phyloP scores from a whole-genome alignment of 192 early-diverging fungal genomes.

The Backusella liffmaniae region DNA sequence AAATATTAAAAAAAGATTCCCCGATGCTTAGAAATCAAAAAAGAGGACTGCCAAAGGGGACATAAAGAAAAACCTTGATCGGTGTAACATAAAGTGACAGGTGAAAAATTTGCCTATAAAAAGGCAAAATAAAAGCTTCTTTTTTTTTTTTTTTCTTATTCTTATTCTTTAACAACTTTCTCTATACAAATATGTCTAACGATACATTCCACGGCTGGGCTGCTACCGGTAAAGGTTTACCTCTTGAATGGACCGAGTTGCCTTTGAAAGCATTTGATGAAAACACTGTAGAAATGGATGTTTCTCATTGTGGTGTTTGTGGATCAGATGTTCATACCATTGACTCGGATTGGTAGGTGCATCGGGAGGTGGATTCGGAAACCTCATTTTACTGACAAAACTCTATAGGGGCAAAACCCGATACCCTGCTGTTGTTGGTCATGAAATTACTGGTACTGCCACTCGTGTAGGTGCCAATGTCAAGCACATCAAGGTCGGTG shows the following conservation, averaged over 20 bases:
- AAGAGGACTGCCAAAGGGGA: background rate
- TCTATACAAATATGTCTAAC: conserved; percentile 11
- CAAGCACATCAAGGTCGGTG: conserved; percentile 43
- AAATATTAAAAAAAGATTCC: background rate
- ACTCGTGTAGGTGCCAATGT: conserved; percentile 42
- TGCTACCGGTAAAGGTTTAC: conserved; percentile 21
- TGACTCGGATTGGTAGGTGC: conserved; percentile 36
- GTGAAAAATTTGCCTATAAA: background rate
- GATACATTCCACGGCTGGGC: conserved; percentile 34
- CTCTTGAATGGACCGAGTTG: conserved; percentile 26
- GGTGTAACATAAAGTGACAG: background rate
- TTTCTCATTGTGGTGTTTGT: conserved; percentile 73
- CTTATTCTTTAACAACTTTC: background rate
- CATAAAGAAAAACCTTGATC: background rate
- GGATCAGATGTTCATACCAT: conserved; percentile 73
- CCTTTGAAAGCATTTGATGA: conserved; percentile 35
- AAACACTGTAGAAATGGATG: conserved; percentile 48
- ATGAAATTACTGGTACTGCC: conserved; percentile 53
- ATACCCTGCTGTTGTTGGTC: conserved; percentile 51
- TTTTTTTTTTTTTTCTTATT: background rate
- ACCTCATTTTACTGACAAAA: no score
- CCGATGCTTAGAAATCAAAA: conserved; percentile 4
- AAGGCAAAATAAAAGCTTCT: background rate
- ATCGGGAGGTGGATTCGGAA: background rate
- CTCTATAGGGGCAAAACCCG: conserved; percentile 1